Evolutionary conservation across 2,329 filamentous ascomycete species (phyloP).

Genomic region (Fragosphaeria purpurea): DNA sequence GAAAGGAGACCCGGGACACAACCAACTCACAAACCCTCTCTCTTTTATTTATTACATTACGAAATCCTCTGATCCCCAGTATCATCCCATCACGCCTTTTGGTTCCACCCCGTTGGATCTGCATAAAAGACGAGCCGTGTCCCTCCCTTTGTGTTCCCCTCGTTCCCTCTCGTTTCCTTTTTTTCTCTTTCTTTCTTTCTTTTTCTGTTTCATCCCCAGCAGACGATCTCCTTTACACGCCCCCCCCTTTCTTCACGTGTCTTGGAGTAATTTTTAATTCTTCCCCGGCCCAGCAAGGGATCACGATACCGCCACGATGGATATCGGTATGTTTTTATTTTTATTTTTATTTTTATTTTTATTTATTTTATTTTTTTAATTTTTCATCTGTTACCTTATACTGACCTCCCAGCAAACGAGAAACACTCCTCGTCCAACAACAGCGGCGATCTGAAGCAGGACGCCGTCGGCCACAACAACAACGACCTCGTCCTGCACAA

Average conservation of each 20-base stretch:
- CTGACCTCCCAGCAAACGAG: conserved; percentile 6
- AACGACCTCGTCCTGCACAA: conserved; percentile 4
- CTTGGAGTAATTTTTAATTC: neutral
- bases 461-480: neutral
- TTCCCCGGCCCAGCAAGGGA: no score
- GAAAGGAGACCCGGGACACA: no score
- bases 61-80: no score
- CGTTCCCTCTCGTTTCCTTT: no score
- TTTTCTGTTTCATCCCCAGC: neutral
- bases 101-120: neutral
- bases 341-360: neutral
- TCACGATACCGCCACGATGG: conserved; percentile 1
- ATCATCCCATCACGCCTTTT: no score
- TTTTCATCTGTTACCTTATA: neutral
- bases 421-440: neutral
- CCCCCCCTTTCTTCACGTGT: neutral
- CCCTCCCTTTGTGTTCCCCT: no score
- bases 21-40: no score
- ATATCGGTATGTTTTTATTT: conserved; percentile 1
- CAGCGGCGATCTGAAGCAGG: neutral
- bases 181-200: neutral
- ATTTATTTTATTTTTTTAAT: neutral
- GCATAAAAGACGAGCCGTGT: no score
- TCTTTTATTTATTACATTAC: no score
- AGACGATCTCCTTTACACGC: neutral